phyloP scores from a whole-genome alignment of 805 yeast genomes.

The Starmera pachycereana region DNA sequence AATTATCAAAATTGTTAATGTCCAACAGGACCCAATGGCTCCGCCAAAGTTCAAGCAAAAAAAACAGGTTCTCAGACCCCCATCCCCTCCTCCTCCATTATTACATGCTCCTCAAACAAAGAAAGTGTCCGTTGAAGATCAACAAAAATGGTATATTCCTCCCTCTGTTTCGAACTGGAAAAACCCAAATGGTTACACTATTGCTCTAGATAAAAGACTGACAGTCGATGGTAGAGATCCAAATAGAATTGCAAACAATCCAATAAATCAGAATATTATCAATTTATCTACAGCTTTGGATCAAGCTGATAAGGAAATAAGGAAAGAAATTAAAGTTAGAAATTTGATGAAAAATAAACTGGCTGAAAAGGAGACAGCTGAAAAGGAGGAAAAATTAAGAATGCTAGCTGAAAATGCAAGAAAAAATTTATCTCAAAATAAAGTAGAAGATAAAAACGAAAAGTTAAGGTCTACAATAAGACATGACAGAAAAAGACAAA shows the following conservation, averaged over 20 bases:
- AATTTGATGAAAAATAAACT: constrained; percentile 36
- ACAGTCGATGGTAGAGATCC: constrained; percentile 34
- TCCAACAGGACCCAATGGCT: constrained; percentile 72
- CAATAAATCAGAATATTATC: constrained; percentile 48
- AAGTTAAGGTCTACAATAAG: constrained; percentile 28
- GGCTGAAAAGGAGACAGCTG: constrained; percentile 38
- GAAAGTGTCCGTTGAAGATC: constrained; percentile 58
- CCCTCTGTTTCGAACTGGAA: constrained; percentile 93
- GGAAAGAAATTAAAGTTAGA: constrained; percentile 43
- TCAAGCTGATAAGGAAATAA: constrained; percentile 51
- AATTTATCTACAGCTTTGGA: constrained; percentile 63
- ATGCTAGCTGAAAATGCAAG: constrained; percentile 40
- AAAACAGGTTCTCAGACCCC: constrained; percentile 61
- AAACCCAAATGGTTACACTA: constrained; percentile 82
- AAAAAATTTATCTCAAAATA: constrained; percentile 15
- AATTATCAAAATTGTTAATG: constrained; percentile 55
- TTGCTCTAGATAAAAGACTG: constrained; percentile 69
- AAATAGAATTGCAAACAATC: constrained; percentile 21
- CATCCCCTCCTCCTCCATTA: constrained; percentile 68
- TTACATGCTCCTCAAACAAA: constrained; percentile 32
- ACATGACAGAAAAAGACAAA: constrained; percentile 33
- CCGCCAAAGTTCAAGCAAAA: constrained; percentile 66
- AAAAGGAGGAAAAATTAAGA: constrained; percentile 41
- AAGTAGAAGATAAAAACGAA: constrained; percentile 3
- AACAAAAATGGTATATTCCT: constrained; percentile 78